phyloP scores from a whole-genome alignment of 2,329 filamentous ascomycete species.

The Colletotrichum kahawae region DNA sequence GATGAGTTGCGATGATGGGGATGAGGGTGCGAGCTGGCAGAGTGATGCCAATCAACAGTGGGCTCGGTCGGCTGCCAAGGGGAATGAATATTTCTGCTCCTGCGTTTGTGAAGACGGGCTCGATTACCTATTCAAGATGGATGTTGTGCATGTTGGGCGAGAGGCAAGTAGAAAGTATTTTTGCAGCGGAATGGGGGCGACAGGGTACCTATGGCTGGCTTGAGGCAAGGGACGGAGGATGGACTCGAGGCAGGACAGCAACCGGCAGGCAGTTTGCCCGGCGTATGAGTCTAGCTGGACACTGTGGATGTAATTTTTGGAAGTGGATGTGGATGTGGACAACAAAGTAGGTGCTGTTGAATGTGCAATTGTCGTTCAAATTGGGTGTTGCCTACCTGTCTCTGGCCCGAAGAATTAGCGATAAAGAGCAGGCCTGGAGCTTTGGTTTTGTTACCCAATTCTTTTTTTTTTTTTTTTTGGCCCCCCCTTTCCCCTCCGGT shows the following conservation, averaged over 20 bases:
- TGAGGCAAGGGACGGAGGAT: neutral
- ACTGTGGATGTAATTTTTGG: neutral
- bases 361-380: neutral
- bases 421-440: too few species aligned
- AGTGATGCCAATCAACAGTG: slow-evolving; percentile 18
- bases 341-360: neutral
- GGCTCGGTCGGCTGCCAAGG: neutral
- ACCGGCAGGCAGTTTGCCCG: neutral
- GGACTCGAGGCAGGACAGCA: neutral
- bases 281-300: neutral
- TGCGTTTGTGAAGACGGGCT: neutral
- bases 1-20: neutral
- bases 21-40: neutral
- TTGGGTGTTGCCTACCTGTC: neutral
- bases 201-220: neutral
- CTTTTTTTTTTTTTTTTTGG: too few species aligned
- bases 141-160: neutral
- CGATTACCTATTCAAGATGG: neutral
- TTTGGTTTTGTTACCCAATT: too few species aligned
- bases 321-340: neutral
- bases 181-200: neutral
- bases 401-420: neutral
- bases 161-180: neutral
- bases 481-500: neutral
- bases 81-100: neutral